Evolutionary conservation across 1,284 basidiomycete genomes (phyloP).

Genomic region (Cystobasidium slooffiae): DNA sequence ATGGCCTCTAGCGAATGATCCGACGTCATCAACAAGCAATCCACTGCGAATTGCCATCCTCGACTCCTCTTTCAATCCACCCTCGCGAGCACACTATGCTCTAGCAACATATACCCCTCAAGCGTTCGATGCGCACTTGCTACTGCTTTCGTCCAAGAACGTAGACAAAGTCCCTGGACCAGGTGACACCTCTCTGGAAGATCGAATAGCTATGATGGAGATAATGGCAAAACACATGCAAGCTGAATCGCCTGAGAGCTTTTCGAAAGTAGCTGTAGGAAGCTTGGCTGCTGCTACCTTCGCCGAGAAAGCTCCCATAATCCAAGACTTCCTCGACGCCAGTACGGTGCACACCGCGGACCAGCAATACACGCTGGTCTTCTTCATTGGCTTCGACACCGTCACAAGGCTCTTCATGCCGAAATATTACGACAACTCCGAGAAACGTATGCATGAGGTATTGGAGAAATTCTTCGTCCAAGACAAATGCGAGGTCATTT

Average conservation of each 20-base stretch:
- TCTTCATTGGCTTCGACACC: conserved; percentile 74
- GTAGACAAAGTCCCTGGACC: conserved; percentile 79
- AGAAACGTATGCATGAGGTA: conserved; percentile 63
- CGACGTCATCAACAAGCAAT: neutral
- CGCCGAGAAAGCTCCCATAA: conserved; percentile 43
- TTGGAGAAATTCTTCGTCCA: conserved; percentile 66
- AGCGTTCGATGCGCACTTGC: conserved; percentile 72
- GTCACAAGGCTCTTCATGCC: conserved; percentile 79
- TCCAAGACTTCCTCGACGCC: conserved; percentile 46
- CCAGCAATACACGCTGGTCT: conserved; percentile 31
- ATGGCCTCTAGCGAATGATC: conserved; percentile 16
- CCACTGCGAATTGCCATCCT: conserved; percentile 64
- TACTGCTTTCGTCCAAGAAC: conserved; percentile 85
- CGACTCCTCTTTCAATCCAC: conserved; percentile 94
- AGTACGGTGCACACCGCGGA: neutral
- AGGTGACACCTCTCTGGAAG: conserved; percentile 61
- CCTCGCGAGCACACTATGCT: conserved; percentile 81
- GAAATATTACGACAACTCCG: conserved; percentile 70
- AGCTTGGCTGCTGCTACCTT: conserved; percentile 41
- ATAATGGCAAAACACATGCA: conserved; percentile 52
- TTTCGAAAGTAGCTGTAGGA: conserved; percentile 21
- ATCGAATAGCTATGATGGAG: conserved; percentile 57
- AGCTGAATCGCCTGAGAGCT: neutral
- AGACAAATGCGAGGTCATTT: conserved; percentile 70
- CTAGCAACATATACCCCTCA: conserved; percentile 62